A percentile compares a stretch with the other conserved stretches of the same genome.
These are phyloP conservation scores for Saccharomyces eubayanus DNA, from an alignment of 805 yeast species.

Conservation along the genomic window DNA sequence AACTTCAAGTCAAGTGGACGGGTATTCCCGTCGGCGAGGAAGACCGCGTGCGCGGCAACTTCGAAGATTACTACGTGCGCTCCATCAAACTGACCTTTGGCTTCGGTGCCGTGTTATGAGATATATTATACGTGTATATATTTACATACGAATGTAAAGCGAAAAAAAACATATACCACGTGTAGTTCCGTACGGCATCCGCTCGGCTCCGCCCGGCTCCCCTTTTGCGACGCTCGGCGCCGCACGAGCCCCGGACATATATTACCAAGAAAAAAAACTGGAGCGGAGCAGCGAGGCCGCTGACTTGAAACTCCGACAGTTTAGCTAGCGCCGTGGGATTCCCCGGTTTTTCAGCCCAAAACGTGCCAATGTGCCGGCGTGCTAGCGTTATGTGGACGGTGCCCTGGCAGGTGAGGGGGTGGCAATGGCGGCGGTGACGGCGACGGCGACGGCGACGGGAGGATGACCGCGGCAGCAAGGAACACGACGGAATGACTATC, in stretches of 20 bases:
- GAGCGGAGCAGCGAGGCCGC: not conserved
- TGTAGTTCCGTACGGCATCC: not conserved
- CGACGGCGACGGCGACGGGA: not conserved
- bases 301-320: not conserved
- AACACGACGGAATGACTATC: not conserved
- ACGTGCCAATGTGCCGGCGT: not conserved
- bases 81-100: conserved; percentile 90
- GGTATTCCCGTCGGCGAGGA: conserved; percentile 97
- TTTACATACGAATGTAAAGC: not conserved
- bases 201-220: not conserved
- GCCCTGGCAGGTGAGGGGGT: not conserved
- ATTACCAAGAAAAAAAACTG: not conserved
- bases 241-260: not conserved
- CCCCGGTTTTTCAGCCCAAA: not conserved
- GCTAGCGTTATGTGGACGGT: not conserved
- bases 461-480: not conserved
- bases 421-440: not conserved
- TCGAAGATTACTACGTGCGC: conserved; percentile 81
- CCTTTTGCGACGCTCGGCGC: not conserved
- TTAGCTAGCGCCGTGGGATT: not conserved
- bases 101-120: conserved; percentile 78
- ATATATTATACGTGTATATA: not conserved
- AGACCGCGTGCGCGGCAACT: conserved; percentile 73
- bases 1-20: conserved; percentile 63
- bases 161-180: not conserved